phyloP scores from a whole-genome alignment of 768 basidiomycete species.

The Leccinellum albellum region DNA sequence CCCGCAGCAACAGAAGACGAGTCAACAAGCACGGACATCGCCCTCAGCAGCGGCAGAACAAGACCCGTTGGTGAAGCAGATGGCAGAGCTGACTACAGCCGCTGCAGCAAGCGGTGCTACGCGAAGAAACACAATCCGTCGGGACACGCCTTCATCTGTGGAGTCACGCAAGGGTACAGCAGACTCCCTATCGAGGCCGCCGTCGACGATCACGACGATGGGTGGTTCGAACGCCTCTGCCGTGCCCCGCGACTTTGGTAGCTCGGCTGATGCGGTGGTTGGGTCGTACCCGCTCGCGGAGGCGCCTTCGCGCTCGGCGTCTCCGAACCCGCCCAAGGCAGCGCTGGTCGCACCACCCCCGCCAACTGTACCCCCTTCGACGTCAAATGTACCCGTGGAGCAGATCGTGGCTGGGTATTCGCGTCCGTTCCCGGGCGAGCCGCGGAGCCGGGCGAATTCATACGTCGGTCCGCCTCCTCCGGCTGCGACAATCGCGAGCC shows the following conservation, averaged over 20 bases:
- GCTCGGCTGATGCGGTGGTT: constrained; percentile 75
- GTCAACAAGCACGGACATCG: constrained; percentile 18
- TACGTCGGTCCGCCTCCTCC: constrained; percentile 31
- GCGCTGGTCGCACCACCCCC: constrained; percentile 70
- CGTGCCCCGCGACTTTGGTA: constrained; percentile 57
- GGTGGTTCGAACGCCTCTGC: not conserved
- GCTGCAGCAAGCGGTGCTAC: constrained; percentile 16
- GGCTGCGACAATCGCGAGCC: not conserved
- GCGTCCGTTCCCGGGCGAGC: constrained; percentile 85
- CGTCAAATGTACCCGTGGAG: constrained; percentile 55
- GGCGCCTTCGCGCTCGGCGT: constrained; percentile 59
- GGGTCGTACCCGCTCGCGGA: constrained; percentile 61
- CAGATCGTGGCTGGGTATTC: constrained; percentile 75
- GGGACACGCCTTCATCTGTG: constrained; percentile 19
- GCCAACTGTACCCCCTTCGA: constrained; percentile 44
- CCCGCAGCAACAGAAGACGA: constrained; percentile 45
- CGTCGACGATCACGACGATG: constrained; percentile 15
- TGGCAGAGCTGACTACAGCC: constrained; percentile 48
- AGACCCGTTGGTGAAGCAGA: constrained; percentile 65
- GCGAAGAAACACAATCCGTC: constrained; percentile 25
- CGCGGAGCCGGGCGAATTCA: constrained; percentile 54
- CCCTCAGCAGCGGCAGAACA: constrained; percentile 36
- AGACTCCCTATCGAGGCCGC: constrained; percentile 26
- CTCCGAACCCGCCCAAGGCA: constrained; percentile 71
- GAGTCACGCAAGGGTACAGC: constrained; percentile 26